Percentiles rank a stretch among this genome's conserved stretches.
Conservation (phyloP, 2,329 filamentous ascomycete species). For the Ophiostoma sp. region DNA sequence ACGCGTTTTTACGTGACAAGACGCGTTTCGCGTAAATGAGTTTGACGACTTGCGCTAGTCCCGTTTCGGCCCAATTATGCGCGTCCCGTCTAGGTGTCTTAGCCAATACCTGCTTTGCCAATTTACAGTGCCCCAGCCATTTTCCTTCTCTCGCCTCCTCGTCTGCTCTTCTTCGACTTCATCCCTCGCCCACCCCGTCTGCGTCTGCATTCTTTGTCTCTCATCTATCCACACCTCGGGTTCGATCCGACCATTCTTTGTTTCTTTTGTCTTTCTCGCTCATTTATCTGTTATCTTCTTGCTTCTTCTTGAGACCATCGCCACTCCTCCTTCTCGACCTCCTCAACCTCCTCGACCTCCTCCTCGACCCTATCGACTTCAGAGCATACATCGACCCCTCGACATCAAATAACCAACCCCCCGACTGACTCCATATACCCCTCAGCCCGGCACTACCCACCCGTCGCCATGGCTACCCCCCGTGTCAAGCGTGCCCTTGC, state of each 20-base stretch:
- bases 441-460: background rate
- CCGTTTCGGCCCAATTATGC: background rate
- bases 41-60: background rate
- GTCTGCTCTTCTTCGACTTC: background rate
- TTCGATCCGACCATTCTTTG: background rate
- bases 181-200: background rate
- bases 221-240: background rate
- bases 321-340: background rate
- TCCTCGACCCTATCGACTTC: background rate
- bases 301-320: background rate
- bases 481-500: conserved; percentile 58
- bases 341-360: background rate
- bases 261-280: background rate
- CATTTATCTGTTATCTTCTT: conserved; percentile 6
- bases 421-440: background rate
- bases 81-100: background rate
- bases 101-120: background rate
- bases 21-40: conserved; percentile 18
- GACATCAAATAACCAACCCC: background rate
- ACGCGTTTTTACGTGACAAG: conserved; percentile 17
- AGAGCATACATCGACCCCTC: background rate
- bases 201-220: background rate
- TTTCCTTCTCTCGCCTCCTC: background rate
- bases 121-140: conserved; percentile 7
- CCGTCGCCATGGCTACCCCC: conserved; percentile 36